Conservation (phyloP, 1,139 yeast genomes). For the Kluyveromyces sp. region DNA sequence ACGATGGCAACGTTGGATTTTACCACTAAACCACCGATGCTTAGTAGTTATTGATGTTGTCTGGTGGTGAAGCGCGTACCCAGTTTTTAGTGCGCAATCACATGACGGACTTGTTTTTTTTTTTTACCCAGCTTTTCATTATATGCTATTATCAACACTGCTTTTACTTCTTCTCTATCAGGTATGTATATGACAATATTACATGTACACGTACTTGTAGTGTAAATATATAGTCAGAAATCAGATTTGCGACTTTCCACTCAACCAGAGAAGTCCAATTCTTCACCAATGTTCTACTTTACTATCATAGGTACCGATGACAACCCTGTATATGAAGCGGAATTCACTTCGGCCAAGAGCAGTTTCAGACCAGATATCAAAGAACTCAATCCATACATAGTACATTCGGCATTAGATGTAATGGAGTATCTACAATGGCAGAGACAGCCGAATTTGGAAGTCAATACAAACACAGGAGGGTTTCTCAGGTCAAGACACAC, state of each 20-base stretch:
- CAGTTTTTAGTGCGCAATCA: too few species aligned
- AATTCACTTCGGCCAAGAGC: constrained; percentile 40
- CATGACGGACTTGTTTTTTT: too few species aligned
- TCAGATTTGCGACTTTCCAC: too few species aligned
- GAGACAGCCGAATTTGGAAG: constrained; percentile 35
- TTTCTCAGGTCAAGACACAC: constrained; percentile 24
- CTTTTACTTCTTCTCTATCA: too few species aligned
- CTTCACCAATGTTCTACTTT: constrained; percentile 55
- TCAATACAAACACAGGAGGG: constrained; percentile 5
- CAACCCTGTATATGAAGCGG: constrained; percentile 80
- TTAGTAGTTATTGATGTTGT: constrained; percentile 4
- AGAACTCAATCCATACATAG: constrained; percentile 79
- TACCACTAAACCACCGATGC: constrained; percentile 8
- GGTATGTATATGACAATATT: too few species aligned
- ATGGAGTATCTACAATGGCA: constrained; percentile 88
- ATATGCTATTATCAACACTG: too few species aligned
- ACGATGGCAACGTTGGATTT: constrained; percentile 8
- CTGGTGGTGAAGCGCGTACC: too few species aligned
- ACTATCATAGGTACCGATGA: constrained; percentile 85
- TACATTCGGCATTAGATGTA: constrained; percentile 81
- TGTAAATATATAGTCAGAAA: too few species aligned
- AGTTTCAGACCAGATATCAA: constrained; percentile 60
- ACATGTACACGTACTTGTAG: too few species aligned
- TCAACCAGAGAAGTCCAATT: neutral
- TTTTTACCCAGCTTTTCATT: too few species aligned